Conservation (phyloP, 352 stramenopile genomes). For the Phytophthora tentaculata region DNA sequence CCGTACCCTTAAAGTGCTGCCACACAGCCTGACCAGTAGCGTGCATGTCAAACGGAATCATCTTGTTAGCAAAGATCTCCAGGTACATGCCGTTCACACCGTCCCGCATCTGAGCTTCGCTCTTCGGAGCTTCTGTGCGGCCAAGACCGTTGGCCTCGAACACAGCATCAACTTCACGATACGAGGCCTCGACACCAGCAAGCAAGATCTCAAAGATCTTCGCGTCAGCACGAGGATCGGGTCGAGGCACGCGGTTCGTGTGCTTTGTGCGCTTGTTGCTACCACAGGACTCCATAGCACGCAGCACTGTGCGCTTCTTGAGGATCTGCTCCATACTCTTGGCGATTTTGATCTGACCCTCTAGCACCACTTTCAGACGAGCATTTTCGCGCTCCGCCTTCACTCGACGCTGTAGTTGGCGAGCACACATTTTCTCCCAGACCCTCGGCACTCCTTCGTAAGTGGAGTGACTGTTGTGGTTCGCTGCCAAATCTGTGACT, state of each 20-base stretch:
- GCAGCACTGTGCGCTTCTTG: conserved; percentile 38
- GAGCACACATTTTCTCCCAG: conserved; percentile 41
- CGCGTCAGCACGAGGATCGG: conserved; percentile 22
- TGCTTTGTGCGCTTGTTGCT: conserved; percentile 42
- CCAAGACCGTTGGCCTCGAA: conserved; percentile 44
- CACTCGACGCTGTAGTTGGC: conserved; percentile 35
- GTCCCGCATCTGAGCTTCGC: conserved; percentile 38
- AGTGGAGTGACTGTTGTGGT: background rate
- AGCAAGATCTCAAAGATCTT: conserved; percentile 40
- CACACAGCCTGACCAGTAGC: conserved; percentile 43
- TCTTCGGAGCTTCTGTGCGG: conserved; percentile 26
- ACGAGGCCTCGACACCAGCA: conserved; percentile 34
- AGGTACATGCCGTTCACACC: conserved; percentile 36
- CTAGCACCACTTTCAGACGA: conserved; percentile 42
- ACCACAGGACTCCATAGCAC: conserved; percentile 31
- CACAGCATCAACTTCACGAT: conserved; percentile 38
- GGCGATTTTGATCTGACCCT: conserved; percentile 47
- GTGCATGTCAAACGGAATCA: conserved; percentile 49
- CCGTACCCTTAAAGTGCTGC: conserved; percentile 47
- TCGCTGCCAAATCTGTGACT: background rate
- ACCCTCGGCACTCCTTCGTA: conserved; percentile 26
- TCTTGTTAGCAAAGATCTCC: conserved; percentile 45
- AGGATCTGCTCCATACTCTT: conserved; percentile 48
- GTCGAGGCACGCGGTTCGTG: conserved; percentile 26
- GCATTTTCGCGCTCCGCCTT: conserved; percentile 45